Evolutionary conservation across 768 basidiomycete genomes (phyloP), one percentile per base, ranked within the genome.

Genomic region (Suillus tomentosus): DNA sequence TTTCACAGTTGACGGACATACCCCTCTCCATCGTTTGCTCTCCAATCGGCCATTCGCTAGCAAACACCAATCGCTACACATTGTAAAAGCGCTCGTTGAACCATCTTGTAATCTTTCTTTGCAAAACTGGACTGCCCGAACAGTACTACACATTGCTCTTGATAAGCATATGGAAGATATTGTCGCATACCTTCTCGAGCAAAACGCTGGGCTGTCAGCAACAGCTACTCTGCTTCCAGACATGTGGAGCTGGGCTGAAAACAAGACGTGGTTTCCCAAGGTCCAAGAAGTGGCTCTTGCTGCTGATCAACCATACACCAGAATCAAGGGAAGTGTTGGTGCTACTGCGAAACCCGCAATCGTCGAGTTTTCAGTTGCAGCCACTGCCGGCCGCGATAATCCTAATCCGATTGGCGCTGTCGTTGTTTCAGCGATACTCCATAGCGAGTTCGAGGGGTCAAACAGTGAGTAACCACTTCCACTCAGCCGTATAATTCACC

Each of bases 181-280:
- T 22, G 10, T 56, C 22, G 1, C 5, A 15, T 56, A 56, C 22
- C 55, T 56, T 15, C 55, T 39, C 22, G 36, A 56, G 36, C 7
- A 56, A 36, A 37, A 39, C 8, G n/a, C 55, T 22, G 7, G 13
- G 36, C 22, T 56, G 7, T 56, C 55, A 56, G 55, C 55, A 37
- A 56, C 55, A 1, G 36, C 55, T 13, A 39, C 55, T 39, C n/a
- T 56, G n/a, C n/a, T 8, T 37, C 36, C 55, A 14, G 14, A 56
- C n/a, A 56, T 56, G 37, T 56, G 55, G 55, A 22, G n/a, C 36
- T 56, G 55, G 55, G 55, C n/a, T 22, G 24, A 3, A 24, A 24
- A 56, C 3, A 3, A 39, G 22, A 22, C 3, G n/a, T 56, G 55
- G 55, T 56, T 22, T 56, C 8, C 55, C 48, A 24, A 50, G 22